Evolutionary conservation across 1,139 yeast species (phyloP), one percentile per base, ranked within the genome.

Genomic region (Pichia norvegensis): DNA sequence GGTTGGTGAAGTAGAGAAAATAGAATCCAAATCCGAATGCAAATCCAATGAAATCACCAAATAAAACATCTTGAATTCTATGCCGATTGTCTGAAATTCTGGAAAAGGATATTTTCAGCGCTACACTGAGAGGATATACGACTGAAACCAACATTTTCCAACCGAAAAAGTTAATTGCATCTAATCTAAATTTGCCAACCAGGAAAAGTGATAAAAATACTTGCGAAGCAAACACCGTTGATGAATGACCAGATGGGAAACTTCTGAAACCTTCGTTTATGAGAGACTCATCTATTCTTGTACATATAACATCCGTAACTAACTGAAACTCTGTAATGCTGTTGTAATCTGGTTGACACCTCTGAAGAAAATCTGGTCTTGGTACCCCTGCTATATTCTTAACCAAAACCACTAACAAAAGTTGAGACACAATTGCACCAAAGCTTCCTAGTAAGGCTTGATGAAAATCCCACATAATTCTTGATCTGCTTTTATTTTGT

Each of bases 221-320:
- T 56, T 72, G 66, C 0, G 76, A 67, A 27, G 76, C 61, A 54
- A 73, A 74, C 3, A 73, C 64, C 0, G 77, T 70, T 1, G 78
- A 66, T 46, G 74, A 66, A 52, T 74, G 79, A 1, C 78, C 79
- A 45, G 78, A 73, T 1, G 79, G 79, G 51, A 74, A 74, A 4
- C 74, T 64, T 50, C 77, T 63, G 49, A 74, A 70, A 0, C 79
- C 79, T 58, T 74, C 78, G 46, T 61, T 59, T 0, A 74, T 48
- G 8, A 68, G 43, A n/a, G 51, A 47, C 10, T 56, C 38, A 44
- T 69, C 53, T 1, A 55, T 50, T 37, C 62, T 65, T 0, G 62
- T 53, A 53, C 79, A 74, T 3, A 68, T 52, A 0, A 58, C 62
- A n/a, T 69, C 66, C 16, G 66, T 65, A 7, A 66, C 61, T 38